Conservation (phyloP, 1,139 yeast genomes). For the Dujonia santamariae region DNA sequence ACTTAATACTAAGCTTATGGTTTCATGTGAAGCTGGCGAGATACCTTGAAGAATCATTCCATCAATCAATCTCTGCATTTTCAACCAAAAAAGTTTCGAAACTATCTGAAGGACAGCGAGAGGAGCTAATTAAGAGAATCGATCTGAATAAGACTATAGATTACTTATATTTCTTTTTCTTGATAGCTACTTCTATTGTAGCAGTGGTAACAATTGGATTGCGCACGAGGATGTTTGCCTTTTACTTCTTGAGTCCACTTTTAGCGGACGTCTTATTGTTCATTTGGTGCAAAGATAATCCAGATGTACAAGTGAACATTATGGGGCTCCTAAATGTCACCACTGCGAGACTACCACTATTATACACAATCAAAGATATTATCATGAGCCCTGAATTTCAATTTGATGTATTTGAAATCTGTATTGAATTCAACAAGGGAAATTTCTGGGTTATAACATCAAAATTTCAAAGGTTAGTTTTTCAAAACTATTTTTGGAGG, state of each 20-base stretch:
- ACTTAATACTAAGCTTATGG: conserved; percentile 18
- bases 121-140: conserved; percentile 6
- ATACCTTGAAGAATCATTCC: conserved; percentile 20
- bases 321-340: conserved; percentile 26
- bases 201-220: conserved; percentile 14
- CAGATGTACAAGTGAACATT: conserved; percentile 21
- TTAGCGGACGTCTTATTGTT: conserved; percentile 27
- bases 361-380: conserved; percentile 19
- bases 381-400: conserved; percentile 12
- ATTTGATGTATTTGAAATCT: conserved; percentile 8
- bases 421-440: conserved; percentile 11
- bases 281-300: conserved; percentile 28
- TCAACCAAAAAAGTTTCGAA: background rate
- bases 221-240: background rate
- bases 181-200: conserved; percentile 24
- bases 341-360: conserved; percentile 26
- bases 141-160: conserved; percentile 24
- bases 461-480: background rate
- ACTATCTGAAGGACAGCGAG: background rate
- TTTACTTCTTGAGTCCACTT: conserved; percentile 19
- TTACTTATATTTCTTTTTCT: conserved; percentile 26
- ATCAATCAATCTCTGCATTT: conserved; percentile 7
- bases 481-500: conserved; percentile 16
- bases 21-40: conserved; percentile 16
- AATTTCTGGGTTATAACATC: conserved; percentile 10